These are phyloP conservation scores for Pseudogymnoascus sp. DNA, from an alignment of 2,329 filamentous ascomycete genomes.

Conservation along the genomic window DNA sequence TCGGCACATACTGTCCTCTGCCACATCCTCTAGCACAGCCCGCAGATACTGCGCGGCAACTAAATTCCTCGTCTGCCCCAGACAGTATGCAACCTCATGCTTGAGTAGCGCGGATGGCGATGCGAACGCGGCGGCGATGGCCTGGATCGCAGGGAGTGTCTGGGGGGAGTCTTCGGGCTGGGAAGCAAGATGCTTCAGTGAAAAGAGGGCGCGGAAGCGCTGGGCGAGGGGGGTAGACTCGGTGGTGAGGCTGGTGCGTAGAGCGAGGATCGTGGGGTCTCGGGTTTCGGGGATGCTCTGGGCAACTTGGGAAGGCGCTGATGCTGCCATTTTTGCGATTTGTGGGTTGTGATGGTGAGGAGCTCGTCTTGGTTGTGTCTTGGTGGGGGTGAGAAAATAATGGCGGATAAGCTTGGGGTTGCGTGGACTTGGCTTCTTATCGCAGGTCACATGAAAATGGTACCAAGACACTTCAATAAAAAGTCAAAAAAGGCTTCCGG, in stretches of 20 bases:
- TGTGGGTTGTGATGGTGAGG: not conserved
- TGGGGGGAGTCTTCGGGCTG: conserved; percentile 48
- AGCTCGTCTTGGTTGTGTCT: not conserved
- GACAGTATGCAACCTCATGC: conserved; percentile 94
- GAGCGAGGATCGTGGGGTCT: conserved; percentile 33
- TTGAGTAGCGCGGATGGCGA: conserved; percentile 87
- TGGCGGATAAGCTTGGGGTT: not conserved
- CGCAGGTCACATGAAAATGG: not conserved
- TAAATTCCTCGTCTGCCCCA: conserved; percentile 78
- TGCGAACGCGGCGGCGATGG: conserved; percentile 78
- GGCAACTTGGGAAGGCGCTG: not conserved
- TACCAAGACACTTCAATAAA: not conserved
- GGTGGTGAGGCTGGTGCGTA: conserved; percentile 69
- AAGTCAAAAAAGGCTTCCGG: not conserved
- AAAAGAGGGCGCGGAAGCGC: conserved; percentile 94
- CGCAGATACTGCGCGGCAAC: conserved; percentile 66
- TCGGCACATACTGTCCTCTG: conserved; percentile 91
- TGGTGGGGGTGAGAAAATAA: conserved; percentile 8
- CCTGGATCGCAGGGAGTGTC: conserved; percentile 54
- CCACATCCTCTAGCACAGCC: conserved; percentile 62
- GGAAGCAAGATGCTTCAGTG: conserved; percentile 84
- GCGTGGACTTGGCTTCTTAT: conserved; percentile 3
- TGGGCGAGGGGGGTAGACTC: conserved; percentile 76
- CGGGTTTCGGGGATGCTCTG: not conserved
- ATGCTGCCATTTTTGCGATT: conserved; percentile 1